Conservation (phyloP, 148 eudicot species). For the Silene uniflora region DNA sequence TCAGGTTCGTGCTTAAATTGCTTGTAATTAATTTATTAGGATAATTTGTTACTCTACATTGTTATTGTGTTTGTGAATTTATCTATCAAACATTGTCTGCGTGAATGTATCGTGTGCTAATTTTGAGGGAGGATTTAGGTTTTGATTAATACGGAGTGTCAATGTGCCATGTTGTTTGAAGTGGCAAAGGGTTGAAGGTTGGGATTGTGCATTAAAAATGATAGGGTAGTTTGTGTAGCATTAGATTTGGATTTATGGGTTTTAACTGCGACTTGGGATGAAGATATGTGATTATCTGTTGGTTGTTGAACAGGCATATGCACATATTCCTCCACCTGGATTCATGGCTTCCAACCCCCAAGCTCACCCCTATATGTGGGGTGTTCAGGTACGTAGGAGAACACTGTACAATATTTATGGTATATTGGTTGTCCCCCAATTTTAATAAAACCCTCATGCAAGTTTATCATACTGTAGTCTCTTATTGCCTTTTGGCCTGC, state of each 20-base stretch:
- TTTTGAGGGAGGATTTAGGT: constrained; percentile 6
- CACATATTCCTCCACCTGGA: constrained; percentile 93
- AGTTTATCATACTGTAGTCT: neutral
- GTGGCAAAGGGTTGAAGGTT: neutral
- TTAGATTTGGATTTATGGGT: neutral
- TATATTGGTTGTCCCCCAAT: no score
- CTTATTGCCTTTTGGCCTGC: neutral
- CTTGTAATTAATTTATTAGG: neutral
- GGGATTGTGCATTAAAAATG: neutral
- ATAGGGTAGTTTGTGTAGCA: constrained; percentile 5
- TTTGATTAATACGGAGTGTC: neutral
- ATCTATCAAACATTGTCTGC: neutral
- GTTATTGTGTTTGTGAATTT: neutral
- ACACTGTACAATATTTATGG: no score
- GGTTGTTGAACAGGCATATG: constrained; percentile 63
- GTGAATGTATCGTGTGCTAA: neutral
- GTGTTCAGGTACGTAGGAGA: constrained; percentile 71
- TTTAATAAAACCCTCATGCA: neutral
- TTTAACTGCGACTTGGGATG: neutral
- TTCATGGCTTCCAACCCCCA: constrained; percentile 87
- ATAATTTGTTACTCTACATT: neutral
- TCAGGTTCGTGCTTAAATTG: constrained; percentile 54
- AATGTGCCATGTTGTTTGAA: neutral
- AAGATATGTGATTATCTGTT: constrained; percentile 17
- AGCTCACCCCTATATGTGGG: constrained; percentile 99